Evolutionary conservation across 116 monocot genomes (phyloP).

Genomic region (Zostera marina): DNA sequence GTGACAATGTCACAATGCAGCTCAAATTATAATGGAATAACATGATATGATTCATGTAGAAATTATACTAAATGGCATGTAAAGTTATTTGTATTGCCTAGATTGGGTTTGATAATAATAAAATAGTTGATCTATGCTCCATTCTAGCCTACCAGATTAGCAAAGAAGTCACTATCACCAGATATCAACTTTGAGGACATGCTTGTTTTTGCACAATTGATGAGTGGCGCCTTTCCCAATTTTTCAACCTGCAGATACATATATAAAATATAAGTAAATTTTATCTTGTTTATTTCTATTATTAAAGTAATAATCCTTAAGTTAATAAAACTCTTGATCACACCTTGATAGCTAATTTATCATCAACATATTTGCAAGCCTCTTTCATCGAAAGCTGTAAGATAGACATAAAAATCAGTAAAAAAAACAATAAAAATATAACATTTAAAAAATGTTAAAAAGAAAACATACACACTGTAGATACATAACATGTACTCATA

Average conservation of each 20-base stretch:
- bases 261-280: neutral
- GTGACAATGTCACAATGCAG: neutral
- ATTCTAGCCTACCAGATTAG: constrained; percentile 46
- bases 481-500: too few species aligned
- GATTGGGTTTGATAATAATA: too few species aligned
- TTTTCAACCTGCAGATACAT: constrained; percentile 61
- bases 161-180: constrained; percentile 81
- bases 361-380: constrained; percentile 92
- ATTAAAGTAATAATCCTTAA: too few species aligned
- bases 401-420: neutral
- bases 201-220: constrained; percentile 98
- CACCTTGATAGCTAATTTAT: constrained; percentile 87
- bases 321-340: neutral
- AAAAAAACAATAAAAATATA: too few species aligned
- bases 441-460: too few species aligned
- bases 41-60: too few species aligned
- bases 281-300: too few species aligned
- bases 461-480: too few species aligned
- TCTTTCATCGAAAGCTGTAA: constrained; percentile 91
- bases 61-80: too few species aligned
- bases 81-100: too few species aligned
- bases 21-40: too few species aligned
- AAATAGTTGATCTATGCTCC: too few species aligned
- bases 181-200: constrained; percentile 94
- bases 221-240: constrained; percentile 81